phyloP scores from a whole-genome alignment of 495 filamentous ascomycete genomes.

The Tuber borchii region DNA sequence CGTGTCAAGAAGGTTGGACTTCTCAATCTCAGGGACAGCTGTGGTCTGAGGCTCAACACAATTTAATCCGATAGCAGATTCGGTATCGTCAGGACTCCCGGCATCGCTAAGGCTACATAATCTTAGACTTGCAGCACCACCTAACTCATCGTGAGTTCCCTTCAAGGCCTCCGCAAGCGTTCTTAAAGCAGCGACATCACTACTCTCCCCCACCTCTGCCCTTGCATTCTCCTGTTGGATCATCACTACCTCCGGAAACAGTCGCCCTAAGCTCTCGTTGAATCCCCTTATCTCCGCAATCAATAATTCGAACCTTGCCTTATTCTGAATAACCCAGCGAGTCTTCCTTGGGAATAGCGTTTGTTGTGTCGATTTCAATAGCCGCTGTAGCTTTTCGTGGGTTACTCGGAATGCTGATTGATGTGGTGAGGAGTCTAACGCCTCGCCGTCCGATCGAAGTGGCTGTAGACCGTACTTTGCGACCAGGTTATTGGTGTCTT shows the following conservation, averaged over 20 bases:
- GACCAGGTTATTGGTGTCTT: slow-evolving; percentile 5
- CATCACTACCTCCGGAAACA: not conserved
- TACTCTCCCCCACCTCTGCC: slow-evolving; percentile 7
- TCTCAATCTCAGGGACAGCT: not conserved
- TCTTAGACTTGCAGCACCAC: not conserved
- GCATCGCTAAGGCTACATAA: not conserved
- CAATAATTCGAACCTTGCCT: slow-evolving; percentile 7
- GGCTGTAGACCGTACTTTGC: slow-evolving; percentile 1
- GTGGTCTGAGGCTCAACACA: not conserved
- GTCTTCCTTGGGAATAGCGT: slow-evolving; percentile 1
- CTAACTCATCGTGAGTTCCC: slow-evolving; percentile 4
- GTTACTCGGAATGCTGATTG: not conserved
- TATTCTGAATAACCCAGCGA: slow-evolving; percentile 9
- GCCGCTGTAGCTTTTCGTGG: not conserved
- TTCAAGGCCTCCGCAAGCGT: slow-evolving; percentile 6
- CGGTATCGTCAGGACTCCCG: not conserved
- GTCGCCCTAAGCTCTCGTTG: slow-evolving; percentile 5
- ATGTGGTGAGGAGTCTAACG: not conserved
- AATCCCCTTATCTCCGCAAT: slow-evolving; percentile 1
- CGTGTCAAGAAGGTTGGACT: not conserved
- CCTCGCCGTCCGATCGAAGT: not conserved
- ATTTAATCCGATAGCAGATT: not conserved
- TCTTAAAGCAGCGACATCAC: slow-evolving; percentile 3
- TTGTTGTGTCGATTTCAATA: not conserved
- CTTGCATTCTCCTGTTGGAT: slow-evolving; percentile 5